Percentiles rank a stretch among this genome's conserved stretches.
phyloP scores from a whole-genome alignment of 371 early-diverging fungal genomes.

The Nematocida sp. region DNA sequence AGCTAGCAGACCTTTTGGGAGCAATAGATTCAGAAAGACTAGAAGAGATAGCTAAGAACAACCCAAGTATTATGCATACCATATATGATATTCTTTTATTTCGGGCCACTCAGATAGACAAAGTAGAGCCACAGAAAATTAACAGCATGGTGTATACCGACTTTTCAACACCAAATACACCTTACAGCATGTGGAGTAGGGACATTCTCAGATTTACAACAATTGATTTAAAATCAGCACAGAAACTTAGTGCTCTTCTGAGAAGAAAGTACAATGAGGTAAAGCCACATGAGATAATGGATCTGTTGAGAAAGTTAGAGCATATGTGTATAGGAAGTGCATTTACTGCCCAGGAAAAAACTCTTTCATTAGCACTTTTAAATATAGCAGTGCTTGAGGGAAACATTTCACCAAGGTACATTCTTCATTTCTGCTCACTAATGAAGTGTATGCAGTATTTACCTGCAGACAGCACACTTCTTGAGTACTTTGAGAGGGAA shows the following conservation, averaged over 20 bases:
- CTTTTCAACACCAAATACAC: slow-evolving; percentile 14
- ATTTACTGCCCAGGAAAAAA: slow-evolving; percentile 5
- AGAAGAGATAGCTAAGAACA: background rate
- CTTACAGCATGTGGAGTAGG: slow-evolving; percentile 8
- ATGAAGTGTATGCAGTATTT: background rate
- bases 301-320: slow-evolving; percentile 35
- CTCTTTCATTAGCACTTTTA: slow-evolving; percentile 5
- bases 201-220: slow-evolving; percentile 24
- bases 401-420: background rate
- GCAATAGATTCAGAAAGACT: slow-evolving; percentile 3
- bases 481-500: slow-evolving; percentile 22
- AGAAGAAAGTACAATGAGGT: slow-evolving; percentile 19
- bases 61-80: slow-evolving; percentile 1
- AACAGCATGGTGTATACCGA: background rate
- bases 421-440: slow-evolving; percentile 17
- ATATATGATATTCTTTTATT: slow-evolving; percentile 28
- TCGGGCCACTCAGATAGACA: background rate
- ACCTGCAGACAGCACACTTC: slow-evolving; percentile 9
- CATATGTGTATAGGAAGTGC: slow-evolving; percentile 7
- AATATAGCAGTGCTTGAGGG: background rate
- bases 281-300: slow-evolving; percentile 13
- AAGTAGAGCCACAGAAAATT: background rate
- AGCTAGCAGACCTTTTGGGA: background rate
- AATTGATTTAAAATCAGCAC: background rate
- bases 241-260: slow-evolving; percentile 23